These are phyloP conservation scores for Candolleomyces aberdarensis DNA, from an alignment of 768 basidiomycete genomes.

Conservation along the genomic window DNA sequence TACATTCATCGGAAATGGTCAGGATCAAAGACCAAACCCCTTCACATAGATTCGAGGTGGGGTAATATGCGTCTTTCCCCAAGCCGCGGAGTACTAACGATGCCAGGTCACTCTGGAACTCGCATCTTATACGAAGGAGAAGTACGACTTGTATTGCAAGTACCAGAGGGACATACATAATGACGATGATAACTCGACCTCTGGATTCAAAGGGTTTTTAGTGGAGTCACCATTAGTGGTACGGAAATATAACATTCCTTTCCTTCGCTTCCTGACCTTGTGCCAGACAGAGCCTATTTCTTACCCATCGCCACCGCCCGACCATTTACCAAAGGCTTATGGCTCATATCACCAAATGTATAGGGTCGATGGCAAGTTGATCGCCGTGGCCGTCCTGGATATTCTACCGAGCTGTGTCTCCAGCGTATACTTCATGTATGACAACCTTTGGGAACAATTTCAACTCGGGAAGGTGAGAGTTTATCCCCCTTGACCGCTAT, in stretches of 20 bases:
- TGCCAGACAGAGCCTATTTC: constrained; percentile 57
- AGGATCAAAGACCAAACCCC: constrained; percentile 28
- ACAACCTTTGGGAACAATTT: constrained; percentile 61
- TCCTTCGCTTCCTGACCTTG: neutral
- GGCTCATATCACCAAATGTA: constrained; percentile 95
- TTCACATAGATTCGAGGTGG: constrained; percentile 61
- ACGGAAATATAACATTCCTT: constrained; percentile 18
- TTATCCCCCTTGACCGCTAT: neutral
- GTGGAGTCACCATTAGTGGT: constrained; percentile 77
- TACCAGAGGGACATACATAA: constrained; percentile 83
- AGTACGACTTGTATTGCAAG: constrained; percentile 68
- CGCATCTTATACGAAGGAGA: constrained; percentile 74
- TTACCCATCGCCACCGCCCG: constrained; percentile 41
- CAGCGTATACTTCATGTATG: constrained; percentile 86
- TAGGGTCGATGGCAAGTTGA: constrained; percentile 72
- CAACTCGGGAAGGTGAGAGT: constrained; percentile 72
- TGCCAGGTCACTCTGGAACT: constrained; percentile 71
- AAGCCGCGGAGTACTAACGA: neutral
- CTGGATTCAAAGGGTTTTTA: constrained; percentile 69
- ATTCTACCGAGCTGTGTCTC: constrained; percentile 86
- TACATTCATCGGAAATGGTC: constrained; percentile 55
- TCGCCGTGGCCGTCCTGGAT: constrained; percentile 88
- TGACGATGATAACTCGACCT: constrained; percentile 50
- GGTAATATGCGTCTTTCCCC: constrained; percentile 2
- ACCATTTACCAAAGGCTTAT: constrained; percentile 69